Percentiles rank a stretch among this genome's conserved stretches.
These are phyloP conservation scores for Silene uniflora DNA, from an alignment of 148 eudicot genomes.

Conservation along the genomic window DNA sequence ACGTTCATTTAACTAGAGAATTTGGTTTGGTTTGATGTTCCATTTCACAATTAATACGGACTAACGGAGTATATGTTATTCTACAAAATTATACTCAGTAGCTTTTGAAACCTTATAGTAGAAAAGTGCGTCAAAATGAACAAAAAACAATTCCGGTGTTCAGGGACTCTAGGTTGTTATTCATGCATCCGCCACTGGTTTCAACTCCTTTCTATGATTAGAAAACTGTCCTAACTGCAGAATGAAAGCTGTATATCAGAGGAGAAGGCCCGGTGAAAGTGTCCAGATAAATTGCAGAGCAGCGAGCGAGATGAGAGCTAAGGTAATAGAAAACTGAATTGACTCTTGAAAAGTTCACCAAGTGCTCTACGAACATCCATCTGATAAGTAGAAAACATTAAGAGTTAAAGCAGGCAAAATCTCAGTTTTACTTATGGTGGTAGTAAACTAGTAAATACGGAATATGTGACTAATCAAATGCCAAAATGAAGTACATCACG, in stretches of 20 bases:
- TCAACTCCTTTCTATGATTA: background rate
- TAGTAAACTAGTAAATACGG: background rate
- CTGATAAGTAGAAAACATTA: slow-evolving; percentile 32
- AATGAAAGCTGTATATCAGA: background rate
- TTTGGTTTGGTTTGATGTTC: too few relatives aligned
- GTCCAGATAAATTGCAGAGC: background rate
- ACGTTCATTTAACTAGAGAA: too few relatives aligned
- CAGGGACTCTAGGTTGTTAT: background rate
- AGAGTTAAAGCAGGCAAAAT: background rate
- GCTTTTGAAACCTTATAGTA: background rate
- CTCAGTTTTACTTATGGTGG: background rate
- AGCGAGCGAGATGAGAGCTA: slow-evolving; percentile 11
- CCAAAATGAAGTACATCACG: background rate
- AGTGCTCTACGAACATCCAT: slow-evolving; percentile 93
- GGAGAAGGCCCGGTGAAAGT: background rate
- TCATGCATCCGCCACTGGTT: background rate
- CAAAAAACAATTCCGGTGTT: background rate
- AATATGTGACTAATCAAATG: background rate
- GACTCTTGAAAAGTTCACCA: slow-evolving; percentile 77
- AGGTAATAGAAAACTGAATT: slow-evolving; percentile 54
- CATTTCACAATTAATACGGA: too few relatives aligned
- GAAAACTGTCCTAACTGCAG: background rate
- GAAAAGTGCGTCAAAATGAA: background rate
- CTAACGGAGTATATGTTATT: too few relatives aligned
- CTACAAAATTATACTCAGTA: background rate